These are phyloP conservation scores for Mediolabrus comicus DNA, from an alignment of 108 stramenopile species.

Conservation along the genomic window DNA sequence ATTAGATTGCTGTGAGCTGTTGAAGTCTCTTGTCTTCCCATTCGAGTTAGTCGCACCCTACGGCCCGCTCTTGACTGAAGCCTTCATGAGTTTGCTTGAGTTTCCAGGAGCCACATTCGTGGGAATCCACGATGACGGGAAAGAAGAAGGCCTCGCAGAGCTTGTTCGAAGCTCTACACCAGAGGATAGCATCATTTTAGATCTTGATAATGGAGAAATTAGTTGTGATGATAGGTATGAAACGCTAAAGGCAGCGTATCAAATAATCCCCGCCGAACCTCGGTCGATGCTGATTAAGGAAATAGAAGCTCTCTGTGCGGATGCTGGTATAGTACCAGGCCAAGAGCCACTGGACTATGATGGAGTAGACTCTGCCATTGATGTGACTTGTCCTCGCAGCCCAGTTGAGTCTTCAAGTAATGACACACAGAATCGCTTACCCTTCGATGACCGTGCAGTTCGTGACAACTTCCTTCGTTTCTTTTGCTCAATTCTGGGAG, in stretches of 20 bases:
- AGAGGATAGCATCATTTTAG: slow-evolving; percentile 83
- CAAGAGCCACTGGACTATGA: slow-evolving; percentile 75
- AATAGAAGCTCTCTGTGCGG: slow-evolving; percentile 76
- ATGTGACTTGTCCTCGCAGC: slow-evolving; percentile 43
- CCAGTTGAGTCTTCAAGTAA: slow-evolving; percentile 42
- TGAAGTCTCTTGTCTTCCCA: slow-evolving; percentile 79
- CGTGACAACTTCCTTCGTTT: slow-evolving; percentile 85
- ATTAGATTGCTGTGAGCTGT: slow-evolving; percentile 79
- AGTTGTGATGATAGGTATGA: slow-evolving; percentile 65
- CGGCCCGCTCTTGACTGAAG: slow-evolving; percentile 80
- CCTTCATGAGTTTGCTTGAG: slow-evolving; percentile 80
- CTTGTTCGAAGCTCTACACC: slow-evolving; percentile 62
- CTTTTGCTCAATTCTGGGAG: slow-evolving; percentile 74
- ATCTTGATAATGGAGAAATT: slow-evolving; percentile 76
- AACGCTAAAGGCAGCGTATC: slow-evolving; percentile 70
- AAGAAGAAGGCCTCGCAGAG: slow-evolving; percentile 61
- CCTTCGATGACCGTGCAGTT: slow-evolving; percentile 80
- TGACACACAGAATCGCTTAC: slow-evolving; percentile 33
- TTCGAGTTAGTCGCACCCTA: slow-evolving; percentile 87
- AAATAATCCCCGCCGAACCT: slow-evolving; percentile 68
- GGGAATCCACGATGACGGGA: slow-evolving; percentile 82
- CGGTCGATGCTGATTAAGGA: slow-evolving; percentile 72
- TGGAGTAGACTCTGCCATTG: slow-evolving; percentile 60
- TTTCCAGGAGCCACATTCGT: slow-evolving; percentile 88
- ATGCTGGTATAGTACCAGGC: slow-evolving; percentile 81